These are phyloP conservation scores for Fusarium palustre DNA, from an alignment of 2,329 filamentous ascomycete species.

Conservation along the genomic window DNA sequence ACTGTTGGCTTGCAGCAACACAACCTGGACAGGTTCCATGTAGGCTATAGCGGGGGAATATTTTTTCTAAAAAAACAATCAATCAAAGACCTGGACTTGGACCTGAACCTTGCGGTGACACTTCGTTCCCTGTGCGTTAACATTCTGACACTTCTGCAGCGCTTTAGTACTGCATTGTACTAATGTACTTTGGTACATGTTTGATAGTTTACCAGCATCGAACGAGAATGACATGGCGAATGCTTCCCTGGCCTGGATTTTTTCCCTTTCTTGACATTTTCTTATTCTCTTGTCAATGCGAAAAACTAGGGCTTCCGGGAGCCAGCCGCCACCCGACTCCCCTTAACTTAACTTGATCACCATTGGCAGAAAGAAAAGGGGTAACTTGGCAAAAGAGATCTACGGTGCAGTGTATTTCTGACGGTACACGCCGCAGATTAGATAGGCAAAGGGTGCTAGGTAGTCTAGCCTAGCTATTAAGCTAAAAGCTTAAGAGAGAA, in stretches of 20 bases:
- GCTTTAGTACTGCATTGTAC: background rate
- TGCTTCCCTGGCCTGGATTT: background rate
- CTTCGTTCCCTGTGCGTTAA: constrained; percentile 9
- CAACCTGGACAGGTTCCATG: background rate
- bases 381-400: constrained; percentile 34
- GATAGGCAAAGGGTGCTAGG: constrained; percentile 13
- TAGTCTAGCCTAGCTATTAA: constrained; percentile 4
- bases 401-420: constrained; percentile 27
- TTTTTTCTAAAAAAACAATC: background rate
- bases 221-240: constrained; percentile 23
- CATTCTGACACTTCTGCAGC: background rate
- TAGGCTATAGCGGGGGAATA: constrained; percentile 24
- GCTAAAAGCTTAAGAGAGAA: constrained; percentile 34
- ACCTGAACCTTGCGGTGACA: constrained; percentile 24
- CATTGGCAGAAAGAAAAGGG: constrained; percentile 32
- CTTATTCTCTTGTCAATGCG: constrained; percentile 8
- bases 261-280: background rate
- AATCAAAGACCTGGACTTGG: constrained; percentile 5
- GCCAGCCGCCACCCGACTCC: constrained; percentile 36
- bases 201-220: background rate
- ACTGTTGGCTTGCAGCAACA: constrained; percentile 16
- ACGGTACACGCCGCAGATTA: constrained; percentile 28
- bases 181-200: background rate
- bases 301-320: constrained; percentile 34
- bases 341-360: background rate